Base-by-base conservation (phyloP, 371 early-diverging fungal species). In the Dichotomocladium elegans region DNA sequence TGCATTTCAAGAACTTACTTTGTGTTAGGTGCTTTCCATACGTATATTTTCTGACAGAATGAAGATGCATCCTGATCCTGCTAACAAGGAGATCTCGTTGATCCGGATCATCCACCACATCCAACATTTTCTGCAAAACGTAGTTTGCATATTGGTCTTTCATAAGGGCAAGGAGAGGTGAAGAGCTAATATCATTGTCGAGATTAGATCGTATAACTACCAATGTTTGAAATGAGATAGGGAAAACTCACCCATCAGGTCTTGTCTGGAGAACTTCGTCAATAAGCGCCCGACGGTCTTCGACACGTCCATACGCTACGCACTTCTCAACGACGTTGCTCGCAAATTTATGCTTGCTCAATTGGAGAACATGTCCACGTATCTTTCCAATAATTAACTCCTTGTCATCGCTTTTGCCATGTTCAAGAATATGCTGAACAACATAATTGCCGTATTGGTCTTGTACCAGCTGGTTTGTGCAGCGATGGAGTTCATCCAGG, bases 131-230 rank as follows among this genome's bases (percentile, higher is more conserved):
- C 70, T 99, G 99, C 19, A 99, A 95, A 8, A 99, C 99, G 71
- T 99, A 99, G 77, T 99, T 99, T 48, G 99, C 99, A 74, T 93
- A 99, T 79, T 98, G 99, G 74, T 99, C 99, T 68, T 92, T 94
- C 95, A 99, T 98, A 90, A 95, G 93, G 11, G 87, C 70, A 61
- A 96, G 82, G 54, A 94, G 65, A 14, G 94, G 92, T 50, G 86
- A 86, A 0, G 88, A 82, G 19, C 88, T 88, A 55, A 31, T 24
- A 14, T 14, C 15, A 22, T 12, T 22, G 14, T 41, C 19, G 9
- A 10, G n/a, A n/a, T n/a, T n/a, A n/a, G n/a, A n/a, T n/a, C n/a
- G n/a, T n/a, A n/a, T n/a, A n/a, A n/a, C n/a, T n/a, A n/a, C n/a
- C n/a, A n/a, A n/a, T n/a, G 10, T 7, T 15, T 30, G 19, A n/a